Evolutionary conservation across 2,329 filamentous ascomycete species (phyloP).

Genomic region (Venturia carpophila): DNA sequence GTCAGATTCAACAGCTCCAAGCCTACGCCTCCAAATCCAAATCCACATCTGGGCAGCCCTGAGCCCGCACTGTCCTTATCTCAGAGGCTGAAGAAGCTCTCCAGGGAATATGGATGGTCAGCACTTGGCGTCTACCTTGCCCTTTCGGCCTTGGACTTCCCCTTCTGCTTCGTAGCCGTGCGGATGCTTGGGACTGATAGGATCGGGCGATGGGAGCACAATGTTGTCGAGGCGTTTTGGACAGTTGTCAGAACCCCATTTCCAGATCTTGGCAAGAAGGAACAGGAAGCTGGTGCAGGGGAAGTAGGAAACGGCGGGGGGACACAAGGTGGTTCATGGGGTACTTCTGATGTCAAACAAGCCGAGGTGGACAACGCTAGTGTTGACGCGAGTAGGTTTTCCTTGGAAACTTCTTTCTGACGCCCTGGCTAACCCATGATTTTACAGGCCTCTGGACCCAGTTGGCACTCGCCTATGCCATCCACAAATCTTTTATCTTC

Average conservation of each 20-base stretch:
- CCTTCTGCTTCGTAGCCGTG: slow-evolving; percentile 88
- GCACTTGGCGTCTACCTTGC: slow-evolving; percentile 84
- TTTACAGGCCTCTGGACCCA: slow-evolving; percentile 65
- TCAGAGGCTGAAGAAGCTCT: slow-evolving; percentile 71
- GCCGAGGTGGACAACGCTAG: slow-evolving; percentile 22
- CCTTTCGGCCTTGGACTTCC: slow-evolving; percentile 81
- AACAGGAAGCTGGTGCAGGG: neutral
- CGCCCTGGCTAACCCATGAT: slow-evolving; percentile 1
- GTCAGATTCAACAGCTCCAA: slow-evolving; percentile 9
- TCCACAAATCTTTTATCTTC: slow-evolving; percentile 98
- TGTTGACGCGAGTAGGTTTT: slow-evolving; percentile 24
- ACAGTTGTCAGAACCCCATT: slow-evolving; percentile 12
- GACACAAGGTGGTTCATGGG: slow-evolving; percentile 20
- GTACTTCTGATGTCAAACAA: slow-evolving; percentile 22
- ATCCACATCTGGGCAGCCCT: slow-evolving; percentile 34
- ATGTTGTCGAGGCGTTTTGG: slow-evolving; percentile 42
- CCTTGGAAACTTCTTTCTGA: neutral
- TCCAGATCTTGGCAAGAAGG: slow-evolving; percentile 13
- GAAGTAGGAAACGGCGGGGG: slow-evolving; percentile 8
- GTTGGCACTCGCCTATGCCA: slow-evolving; percentile 85
- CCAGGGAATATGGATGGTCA: slow-evolving; percentile 88
- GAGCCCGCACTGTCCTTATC: slow-evolving; percentile 49
- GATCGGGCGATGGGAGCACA: slow-evolving; percentile 68
- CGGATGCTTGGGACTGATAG: slow-evolving; percentile 73
- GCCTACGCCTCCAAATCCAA: slow-evolving; percentile 27